A percentile compares a stretch with the other conserved stretches of the same genome.
Evolutionary conservation across 495 filamentous ascomycete genomes (phyloP).

Genomic region (Echria macrotheca): DNA sequence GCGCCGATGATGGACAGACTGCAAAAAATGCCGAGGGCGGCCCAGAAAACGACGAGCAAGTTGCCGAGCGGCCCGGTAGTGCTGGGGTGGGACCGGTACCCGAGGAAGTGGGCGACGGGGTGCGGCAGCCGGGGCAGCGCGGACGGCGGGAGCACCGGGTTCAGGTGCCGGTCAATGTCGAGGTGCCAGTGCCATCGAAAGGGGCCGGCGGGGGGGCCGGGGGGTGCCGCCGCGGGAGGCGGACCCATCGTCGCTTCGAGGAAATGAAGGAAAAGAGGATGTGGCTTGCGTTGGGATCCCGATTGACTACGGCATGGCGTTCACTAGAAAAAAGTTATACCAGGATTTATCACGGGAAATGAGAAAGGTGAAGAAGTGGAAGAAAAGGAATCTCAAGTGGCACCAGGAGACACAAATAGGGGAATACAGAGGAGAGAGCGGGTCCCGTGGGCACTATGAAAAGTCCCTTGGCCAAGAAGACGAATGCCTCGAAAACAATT

Average conservation of each 20-base stretch:
- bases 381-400: not conserved
- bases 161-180: constrained; percentile 62
- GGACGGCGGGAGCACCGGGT: constrained; percentile 54
- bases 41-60: constrained; percentile 44
- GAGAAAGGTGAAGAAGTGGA: not conserved
- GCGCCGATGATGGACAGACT: constrained; percentile 44
- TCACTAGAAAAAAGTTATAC: not conserved
- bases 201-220: constrained; percentile 10
- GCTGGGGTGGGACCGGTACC: constrained; percentile 35
- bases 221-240: too few relatives aligned
- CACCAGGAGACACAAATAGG: not conserved
- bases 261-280: not conserved
- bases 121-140: constrained; percentile 40
- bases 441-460: not conserved
- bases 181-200: constrained; percentile 43
- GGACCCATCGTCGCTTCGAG: not conserved
- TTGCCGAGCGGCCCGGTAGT: constrained; percentile 39
- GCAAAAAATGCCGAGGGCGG: constrained; percentile 49
- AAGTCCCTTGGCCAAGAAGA: too few relatives aligned
- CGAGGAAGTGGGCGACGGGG: constrained; percentile 47
- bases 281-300: not conserved
- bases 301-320: too few relatives aligned
- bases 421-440: not conserved
- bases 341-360: not conserved
- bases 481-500: too few relatives aligned